Conservation (phyloP, 192 early-diverging fungal species). For the Bifiguratus adelaidae region DNA sequence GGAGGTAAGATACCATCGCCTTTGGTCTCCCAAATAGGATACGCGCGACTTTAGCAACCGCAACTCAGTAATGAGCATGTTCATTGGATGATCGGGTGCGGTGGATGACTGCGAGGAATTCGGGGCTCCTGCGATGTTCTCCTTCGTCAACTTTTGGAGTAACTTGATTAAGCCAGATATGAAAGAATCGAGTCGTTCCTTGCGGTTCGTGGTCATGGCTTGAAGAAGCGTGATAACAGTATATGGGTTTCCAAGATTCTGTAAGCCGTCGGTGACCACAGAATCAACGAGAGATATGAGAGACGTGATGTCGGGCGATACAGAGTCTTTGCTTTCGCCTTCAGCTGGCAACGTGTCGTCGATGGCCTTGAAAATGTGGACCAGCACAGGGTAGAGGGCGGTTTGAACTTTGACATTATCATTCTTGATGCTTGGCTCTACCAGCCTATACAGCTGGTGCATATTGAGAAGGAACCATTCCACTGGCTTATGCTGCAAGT, state of each 20-base stretch:
- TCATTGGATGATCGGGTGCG: slow-evolving; percentile 34
- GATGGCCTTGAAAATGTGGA: slow-evolving; percentile 58
- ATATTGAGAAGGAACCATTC: slow-evolving; percentile 62
- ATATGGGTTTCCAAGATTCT: slow-evolving; percentile 50
- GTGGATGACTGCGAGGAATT: slow-evolving; percentile 18
- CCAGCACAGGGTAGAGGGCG: slow-evolving; percentile 59
- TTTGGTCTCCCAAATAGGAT: slow-evolving; percentile 70
- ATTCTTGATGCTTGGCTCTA: slow-evolving; percentile 61
- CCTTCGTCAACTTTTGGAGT: slow-evolving; percentile 76
- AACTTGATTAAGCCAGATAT: slow-evolving; percentile 73
- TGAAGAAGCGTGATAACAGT: slow-evolving; percentile 59
- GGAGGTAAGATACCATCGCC: slow-evolving; percentile 72
- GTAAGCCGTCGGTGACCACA: slow-evolving; percentile 55
- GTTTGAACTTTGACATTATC: slow-evolving; percentile 68
- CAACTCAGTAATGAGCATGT: slow-evolving; percentile 38
- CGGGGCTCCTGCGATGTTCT: slow-evolving; percentile 45
- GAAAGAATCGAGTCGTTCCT: slow-evolving; percentile 59
- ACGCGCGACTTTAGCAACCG: slow-evolving; percentile 47
- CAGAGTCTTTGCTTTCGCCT: slow-evolving; percentile 26
- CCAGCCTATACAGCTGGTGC: slow-evolving; percentile 39
- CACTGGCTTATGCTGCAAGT: slow-evolving; percentile 43
- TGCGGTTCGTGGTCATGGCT: slow-evolving; percentile 45
- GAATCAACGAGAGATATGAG: slow-evolving; percentile 52
- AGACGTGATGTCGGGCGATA: slow-evolving; percentile 27
- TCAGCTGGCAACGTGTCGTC: slow-evolving; percentile 18